Evolutionary conservation across 768 basidiomycete species (phyloP).

Genomic region (Fistulinella prunicolor): DNA sequence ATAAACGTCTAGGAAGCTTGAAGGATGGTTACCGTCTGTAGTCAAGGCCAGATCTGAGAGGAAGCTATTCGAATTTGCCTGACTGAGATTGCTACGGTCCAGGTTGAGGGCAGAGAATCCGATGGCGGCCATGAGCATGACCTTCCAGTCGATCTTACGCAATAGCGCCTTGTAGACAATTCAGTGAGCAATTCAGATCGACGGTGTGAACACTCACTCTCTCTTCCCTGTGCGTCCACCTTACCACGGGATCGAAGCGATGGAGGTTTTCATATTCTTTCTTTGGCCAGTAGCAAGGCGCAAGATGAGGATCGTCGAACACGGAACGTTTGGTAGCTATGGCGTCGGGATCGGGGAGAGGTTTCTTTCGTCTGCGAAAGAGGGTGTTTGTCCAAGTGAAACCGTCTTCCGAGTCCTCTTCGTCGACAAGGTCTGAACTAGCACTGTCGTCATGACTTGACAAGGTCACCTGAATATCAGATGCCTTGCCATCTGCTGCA

Average conservation of each 20-base stretch:
- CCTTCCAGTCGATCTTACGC: conserved; percentile 59
- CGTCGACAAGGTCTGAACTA: conserved; percentile 5
- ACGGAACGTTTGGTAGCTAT: conserved; percentile 49
- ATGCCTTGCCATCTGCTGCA: not conserved
- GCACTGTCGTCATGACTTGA: not conserved
- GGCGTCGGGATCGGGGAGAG: conserved; percentile 30
- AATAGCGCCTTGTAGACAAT: conserved; percentile 38
- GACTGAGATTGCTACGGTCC: conserved; percentile 51
- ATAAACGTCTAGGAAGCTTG: not conserved
- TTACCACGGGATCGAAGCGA: conserved; percentile 52
- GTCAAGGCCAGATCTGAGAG: conserved; percentile 54
- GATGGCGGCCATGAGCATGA: conserved; percentile 55
- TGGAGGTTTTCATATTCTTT: conserved; percentile 52
- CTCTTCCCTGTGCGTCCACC: conserved; percentile 62
- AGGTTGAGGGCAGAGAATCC: conserved; percentile 57
- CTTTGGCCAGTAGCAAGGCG: conserved; percentile 40
- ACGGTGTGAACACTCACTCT: conserved; percentile 27
- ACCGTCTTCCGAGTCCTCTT: not conserved
- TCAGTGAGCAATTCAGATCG: not conserved
- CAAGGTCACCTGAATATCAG: not conserved
- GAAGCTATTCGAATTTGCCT: conserved; percentile 59
- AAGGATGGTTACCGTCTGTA: conserved; percentile 38
- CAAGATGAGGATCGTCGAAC: conserved; percentile 46
- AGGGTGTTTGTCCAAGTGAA: conserved; percentile 1
- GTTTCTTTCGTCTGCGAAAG: conserved; percentile 1